Evolutionary conservation across 176 grass and related monocot genomes (phyloP).

Genomic region (Bolboschoenus planiculmis): DNA sequence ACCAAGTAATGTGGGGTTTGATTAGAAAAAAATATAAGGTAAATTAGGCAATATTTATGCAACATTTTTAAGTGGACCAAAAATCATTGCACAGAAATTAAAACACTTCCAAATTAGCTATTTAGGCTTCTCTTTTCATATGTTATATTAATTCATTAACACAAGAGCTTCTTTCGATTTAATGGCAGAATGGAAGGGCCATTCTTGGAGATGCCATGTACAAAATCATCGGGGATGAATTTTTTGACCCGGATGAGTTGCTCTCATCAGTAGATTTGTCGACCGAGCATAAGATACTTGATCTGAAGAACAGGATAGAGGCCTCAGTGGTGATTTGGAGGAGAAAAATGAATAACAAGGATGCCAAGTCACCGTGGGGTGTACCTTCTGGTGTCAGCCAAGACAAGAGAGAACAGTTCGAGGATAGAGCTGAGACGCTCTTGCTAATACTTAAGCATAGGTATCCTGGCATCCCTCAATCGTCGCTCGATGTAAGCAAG

Average conservation of each 20-base stretch:
- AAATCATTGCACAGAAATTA: not conserved
- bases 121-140: not conserved
- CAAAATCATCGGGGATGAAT: slow-evolving; percentile 46
- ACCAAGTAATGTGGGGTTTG: not conserved
- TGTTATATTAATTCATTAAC: not conserved
- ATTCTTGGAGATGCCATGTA: slow-evolving; percentile 69
- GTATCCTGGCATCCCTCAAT: slow-evolving; percentile 89
- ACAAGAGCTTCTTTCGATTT: not conserved
- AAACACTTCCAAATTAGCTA: not conserved
- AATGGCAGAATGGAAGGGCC: slow-evolving; percentile 58
- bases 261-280: slow-evolving; percentile 51
- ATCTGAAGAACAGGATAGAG: slow-evolving; percentile 75
- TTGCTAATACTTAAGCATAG: slow-evolving; percentile 89
- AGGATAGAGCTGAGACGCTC: slow-evolving; percentile 90
- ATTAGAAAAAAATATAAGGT: not conserved
- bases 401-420: slow-evolving; percentile 93
- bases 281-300: slow-evolving; percentile 61
- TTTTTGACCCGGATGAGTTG: slow-evolving; percentile 60
- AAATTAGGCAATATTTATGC: not conserved
- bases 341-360: slow-evolving; percentile 52
- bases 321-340: slow-evolving; percentile 80
- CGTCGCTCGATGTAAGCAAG: slow-evolving; percentile 80
- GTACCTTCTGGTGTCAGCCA: slow-evolving; percentile 35
- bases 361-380: slow-evolving; percentile 48
- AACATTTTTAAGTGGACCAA: not conserved